Evolutionary conservation across 768 basidiomycete species (phyloP), one percentile per base, ranked within the genome.

Genomic region (Auricularia heimuer): DNA sequence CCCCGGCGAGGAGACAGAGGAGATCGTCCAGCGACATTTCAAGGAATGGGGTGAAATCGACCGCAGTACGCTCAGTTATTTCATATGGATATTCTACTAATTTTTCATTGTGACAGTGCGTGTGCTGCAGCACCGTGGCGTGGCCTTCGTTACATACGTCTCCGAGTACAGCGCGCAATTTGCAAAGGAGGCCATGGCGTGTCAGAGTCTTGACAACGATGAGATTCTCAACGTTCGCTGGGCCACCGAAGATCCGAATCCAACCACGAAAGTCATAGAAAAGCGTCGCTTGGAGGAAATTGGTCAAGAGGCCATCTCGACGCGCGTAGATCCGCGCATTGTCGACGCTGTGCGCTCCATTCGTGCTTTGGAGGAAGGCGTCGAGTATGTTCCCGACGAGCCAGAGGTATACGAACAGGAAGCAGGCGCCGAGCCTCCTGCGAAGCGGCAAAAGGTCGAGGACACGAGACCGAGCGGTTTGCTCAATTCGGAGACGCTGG

Each of bases 171-270:
- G 86, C 70, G 97, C 92, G 3, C 92, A 94, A 71, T 99, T 99
- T 73, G 97, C 97, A 18, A 97, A 97, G 73, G 97, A 99, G 75
- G 86, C 96, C 0, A 99, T 99, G 97, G 93, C 96, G 16, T 95
- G 95, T 75, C 97, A 99, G 76, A 94, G 92, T 18, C 81, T 98
- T 68, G 97, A 98, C 73, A 90, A 93, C 70, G 95, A 97, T 73
- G 97, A 99, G 72, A 94, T 98, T 67, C 82, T 98, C 66, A 99
- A 99, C 75, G 94, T 98, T 63, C 88, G 96, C 61, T 99, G 97
- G 97, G 97, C 97, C 42, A 98, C 96, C 0, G 96, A 97, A 73
- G 97, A 99, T 74, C 97, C 97, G 1, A 99, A 99, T 73, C 97
- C 96, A 1, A 85, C 85, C 0, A 86, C 89, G 67, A 95, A 94